Evolutionary conservation across 805 yeast species (phyloP), one percentile per base, ranked within the genome.

Genomic region (Sugiyamaella lignohabitans): DNA sequence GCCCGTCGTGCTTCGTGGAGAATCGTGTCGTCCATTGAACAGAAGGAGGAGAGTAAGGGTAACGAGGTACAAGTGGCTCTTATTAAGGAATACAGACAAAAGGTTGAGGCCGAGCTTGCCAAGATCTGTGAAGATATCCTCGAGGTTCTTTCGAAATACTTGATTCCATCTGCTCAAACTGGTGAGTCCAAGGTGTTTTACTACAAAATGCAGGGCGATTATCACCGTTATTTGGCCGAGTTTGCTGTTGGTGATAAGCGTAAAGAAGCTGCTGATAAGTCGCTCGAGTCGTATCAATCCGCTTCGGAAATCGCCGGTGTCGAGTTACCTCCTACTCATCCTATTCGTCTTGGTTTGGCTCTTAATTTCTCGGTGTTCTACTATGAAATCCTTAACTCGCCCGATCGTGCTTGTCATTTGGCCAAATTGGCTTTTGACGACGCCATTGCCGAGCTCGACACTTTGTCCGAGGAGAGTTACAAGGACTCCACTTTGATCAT

Each of bases 1-100:
- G 96, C 98, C 50, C 88, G 98, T 65, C 89, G 98, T 75, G 98
- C 98, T 50, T 87, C 96, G 40, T 93, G 98, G 98, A 85, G 98
- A 80, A 88, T 93, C 65, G 96, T 93, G 45, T 88, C 96, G 34
- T 87, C 97, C 41, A 91, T 91, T 63, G 98, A 91, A 72, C 97
- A 91, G 73, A 89, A 88, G 74, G 98, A 91, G 74, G 97, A 89
- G 71, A 84, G 88, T 60, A 89, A 89, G 74, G 95, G 95, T 63
- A 87, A 87, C 66, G 94, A 86, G 63, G 74, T 80, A 58, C 97
- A 93, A 73, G 96, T 88, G 53, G 64, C 78, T 53, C 79, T 89
- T 66, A 89, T 91, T 69, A 85, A 91, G 72, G 91, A 86, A 52
- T 89, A 93, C 78, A 91, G 97, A 73, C 75, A 87, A 51, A 89